These are phyloP conservation scores for Boletus rubescentipes DNA, from an alignment of 768 basidiomycete species.

Conservation along the genomic window DNA sequence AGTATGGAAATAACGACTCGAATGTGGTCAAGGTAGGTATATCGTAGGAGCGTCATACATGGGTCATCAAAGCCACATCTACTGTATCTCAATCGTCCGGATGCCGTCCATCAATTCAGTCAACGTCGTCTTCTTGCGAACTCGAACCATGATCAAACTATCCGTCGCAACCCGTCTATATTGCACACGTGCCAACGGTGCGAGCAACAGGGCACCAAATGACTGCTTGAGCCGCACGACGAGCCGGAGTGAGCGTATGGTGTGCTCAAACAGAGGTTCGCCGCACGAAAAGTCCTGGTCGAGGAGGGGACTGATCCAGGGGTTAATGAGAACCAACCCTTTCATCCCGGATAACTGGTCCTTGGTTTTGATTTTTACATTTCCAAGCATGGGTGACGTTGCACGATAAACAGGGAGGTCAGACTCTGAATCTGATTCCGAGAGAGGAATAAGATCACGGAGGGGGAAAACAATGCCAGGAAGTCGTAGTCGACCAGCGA, in stretches of 20 bases:
- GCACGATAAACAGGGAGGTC: too few relatives aligned
- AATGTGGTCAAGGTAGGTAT: too few relatives aligned
- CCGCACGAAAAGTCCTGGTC: background rate
- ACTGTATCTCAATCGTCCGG: too few relatives aligned
- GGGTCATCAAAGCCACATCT: too few relatives aligned
- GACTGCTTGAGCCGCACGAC: background rate
- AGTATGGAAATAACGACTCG: too few relatives aligned
- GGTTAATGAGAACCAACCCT: constrained; percentile 6
- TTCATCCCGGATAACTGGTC: background rate
- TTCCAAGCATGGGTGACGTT: background rate
- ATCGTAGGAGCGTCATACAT: too few relatives aligned
- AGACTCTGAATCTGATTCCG: background rate
- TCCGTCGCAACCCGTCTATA: background rate
- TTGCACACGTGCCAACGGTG: background rate
- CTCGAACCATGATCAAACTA: too few relatives aligned
- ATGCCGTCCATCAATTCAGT: too few relatives aligned
- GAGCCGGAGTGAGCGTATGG: constrained; percentile 1
- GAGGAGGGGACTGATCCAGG: too few relatives aligned
- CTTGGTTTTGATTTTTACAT: constrained; percentile 2
- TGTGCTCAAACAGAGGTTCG: background rate
- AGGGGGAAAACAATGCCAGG: too few relatives aligned
- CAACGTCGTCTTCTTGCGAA: too few relatives aligned
- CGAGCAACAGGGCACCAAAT: constrained; percentile 3
- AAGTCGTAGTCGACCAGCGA: too few relatives aligned
- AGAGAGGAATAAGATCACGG: background rate